Base-by-base conservation (phyloP, 352 stramenopile genomes). In the Pythium grandisporangium region DNA sequence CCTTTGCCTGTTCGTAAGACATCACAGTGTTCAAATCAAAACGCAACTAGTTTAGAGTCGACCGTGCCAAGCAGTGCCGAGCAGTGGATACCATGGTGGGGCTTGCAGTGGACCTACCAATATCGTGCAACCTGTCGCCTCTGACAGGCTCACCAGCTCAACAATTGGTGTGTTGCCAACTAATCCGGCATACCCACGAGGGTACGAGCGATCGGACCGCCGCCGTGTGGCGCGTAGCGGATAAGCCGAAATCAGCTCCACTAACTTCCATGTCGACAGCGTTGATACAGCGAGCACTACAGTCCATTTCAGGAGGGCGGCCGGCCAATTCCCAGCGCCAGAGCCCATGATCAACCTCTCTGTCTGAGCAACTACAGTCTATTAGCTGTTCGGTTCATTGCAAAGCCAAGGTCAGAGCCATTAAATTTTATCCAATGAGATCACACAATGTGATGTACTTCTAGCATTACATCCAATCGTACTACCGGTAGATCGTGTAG, bases 131-230 rank as follows among this genome's bases (percentile, higher is more conserved):
- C 83, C 83, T 2, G 86, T 97, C 21, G 87, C 73, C 32, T 82
- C 70, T 7, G 87, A 97, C n/a, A 98, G 51, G 45, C 72, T 92
- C 13, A 64, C 61, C 29, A 98, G 73, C 45, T 92, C 64, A 3
- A 98, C 65, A 35, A 98, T 57, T 12, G 92, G 92, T 19, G 95
- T 98, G 49, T 96, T 88, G 29, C 92, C 92, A 36, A 98, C 79
- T 17, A 98, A 55, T 7, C 80, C 84, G 29, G 88, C 70, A 42
- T 97, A 96, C 17, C 71, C 76, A 21, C 66, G 48, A 13, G 53
- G 55, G 32, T 63, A 58, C 22, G 48, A 58, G 48, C 30, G 58
- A 27, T 32, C 61, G 52, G 14, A 12, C 20, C 30, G 49, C 21
- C 5, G 52, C 47, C 4, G 30, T 21, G 6, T 36, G 38, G n/a